Conservation (phyloP, 176 grass and related monocot genomes). For the Oryza longistaminata region DNA sequence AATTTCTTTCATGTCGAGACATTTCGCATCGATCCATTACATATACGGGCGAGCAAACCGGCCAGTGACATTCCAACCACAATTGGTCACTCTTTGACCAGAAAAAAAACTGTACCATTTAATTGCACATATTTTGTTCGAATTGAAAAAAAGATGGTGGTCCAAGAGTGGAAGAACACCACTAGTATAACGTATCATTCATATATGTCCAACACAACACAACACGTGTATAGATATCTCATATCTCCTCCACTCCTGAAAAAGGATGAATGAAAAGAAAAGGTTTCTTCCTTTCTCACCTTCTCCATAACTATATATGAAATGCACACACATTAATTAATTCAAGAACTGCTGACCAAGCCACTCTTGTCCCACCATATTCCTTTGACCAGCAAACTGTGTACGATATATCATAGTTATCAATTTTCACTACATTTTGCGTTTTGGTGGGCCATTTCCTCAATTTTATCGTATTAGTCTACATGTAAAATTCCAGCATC, state of each 20-base stretch:
- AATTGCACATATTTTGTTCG: background rate
- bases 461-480: background rate
- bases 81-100: background rate
- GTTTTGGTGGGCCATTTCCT: background rate
- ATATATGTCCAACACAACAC: constrained; percentile 9
- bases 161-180: background rate
- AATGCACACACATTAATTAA: background rate
- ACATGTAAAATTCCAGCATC: background rate
- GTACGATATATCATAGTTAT: background rate
- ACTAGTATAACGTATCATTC: background rate
- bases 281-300: constrained; percentile 28
- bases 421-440: background rate
- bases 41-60: background rate
- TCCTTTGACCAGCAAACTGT: constrained; percentile 18
- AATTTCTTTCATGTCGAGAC: background rate
- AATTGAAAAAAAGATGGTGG: background rate
- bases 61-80: background rate
- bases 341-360: background rate
- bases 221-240: background rate
- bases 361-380: background rate
- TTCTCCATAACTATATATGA: background rate
- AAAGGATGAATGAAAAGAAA: background rate
- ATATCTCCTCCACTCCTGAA: background rate
- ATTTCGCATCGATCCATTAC: background rate
- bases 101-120: background rate